These are phyloP conservation scores for Acacia pycnantha DNA, from an alignment of 331 rosid genomes.

Conservation along the genomic window DNA sequence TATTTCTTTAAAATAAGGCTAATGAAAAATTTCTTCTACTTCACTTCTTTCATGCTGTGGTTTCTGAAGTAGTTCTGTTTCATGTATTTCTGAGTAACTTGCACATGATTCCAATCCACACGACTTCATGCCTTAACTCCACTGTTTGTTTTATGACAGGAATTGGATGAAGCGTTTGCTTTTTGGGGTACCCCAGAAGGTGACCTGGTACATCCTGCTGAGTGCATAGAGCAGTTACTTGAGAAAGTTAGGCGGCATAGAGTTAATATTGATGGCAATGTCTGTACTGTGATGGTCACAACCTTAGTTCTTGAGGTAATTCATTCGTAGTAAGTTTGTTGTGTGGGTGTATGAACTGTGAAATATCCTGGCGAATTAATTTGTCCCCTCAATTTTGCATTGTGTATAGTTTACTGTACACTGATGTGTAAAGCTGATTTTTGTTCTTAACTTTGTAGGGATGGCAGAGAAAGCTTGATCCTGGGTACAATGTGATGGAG, in stretches of 20 bases:
- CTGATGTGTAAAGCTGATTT: conserved; percentile 23
- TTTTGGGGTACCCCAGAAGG: conserved; percentile 99
- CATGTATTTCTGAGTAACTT: not conserved
- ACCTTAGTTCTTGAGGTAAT: conserved; percentile 97
- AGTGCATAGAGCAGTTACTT: conserved; percentile 95
- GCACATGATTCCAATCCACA: not conserved
- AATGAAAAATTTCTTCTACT: not conserved
- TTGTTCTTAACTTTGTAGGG: conserved; percentile 56
- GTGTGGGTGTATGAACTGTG: not conserved
- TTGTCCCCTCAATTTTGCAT: not conserved
- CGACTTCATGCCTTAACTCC: not conserved
- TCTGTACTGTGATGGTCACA: conserved; percentile 95
- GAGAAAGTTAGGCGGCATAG: conserved; percentile 97
- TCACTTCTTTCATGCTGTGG: not conserved
- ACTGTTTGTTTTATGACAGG: conserved; percentile 51
- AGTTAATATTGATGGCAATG: conserved; percentile 97
- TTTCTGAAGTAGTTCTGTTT: not conserved
- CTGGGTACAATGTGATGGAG: conserved; percentile 83
- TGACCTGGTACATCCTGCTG: conserved; percentile 92
- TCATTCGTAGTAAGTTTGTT: not conserved
- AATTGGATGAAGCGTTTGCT: conserved; percentile 72
- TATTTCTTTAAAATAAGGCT: not conserved
- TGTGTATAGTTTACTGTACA: not conserved
- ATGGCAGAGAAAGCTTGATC: conserved; percentile 98
- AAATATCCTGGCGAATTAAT: not conserved